A percentile compares a stretch with the other conserved stretches of the same genome.
These are phyloP conservation scores for Saxophila tyrrhenica DNA, from an alignment of 495 filamentous ascomycete genomes.

Conservation along the genomic window DNA sequence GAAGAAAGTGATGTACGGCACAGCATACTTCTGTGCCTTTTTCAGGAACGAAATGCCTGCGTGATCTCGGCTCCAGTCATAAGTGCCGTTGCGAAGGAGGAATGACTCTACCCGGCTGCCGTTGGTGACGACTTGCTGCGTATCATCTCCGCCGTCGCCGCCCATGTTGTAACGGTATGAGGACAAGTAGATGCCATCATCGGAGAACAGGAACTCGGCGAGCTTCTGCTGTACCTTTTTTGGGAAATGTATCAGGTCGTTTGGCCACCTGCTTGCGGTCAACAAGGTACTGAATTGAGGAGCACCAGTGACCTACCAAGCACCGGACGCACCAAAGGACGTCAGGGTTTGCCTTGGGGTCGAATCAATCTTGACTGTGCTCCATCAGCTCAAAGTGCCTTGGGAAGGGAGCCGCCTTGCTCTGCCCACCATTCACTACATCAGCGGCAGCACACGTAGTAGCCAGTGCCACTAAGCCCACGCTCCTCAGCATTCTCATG, in stretches of 20 bases:
- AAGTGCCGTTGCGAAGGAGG: conserved; percentile 13
- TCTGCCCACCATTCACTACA: too few species aligned
- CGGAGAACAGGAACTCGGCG: conserved; percentile 13
- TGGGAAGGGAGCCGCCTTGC: too few species aligned
- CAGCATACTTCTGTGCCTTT: conserved; percentile 5
- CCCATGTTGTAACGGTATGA: conserved; percentile 17
- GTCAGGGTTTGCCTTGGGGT: too few species aligned
- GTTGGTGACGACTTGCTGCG: conserved; percentile 6
- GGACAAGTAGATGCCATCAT: conserved; percentile 10
- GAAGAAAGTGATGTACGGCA: conserved; percentile 17
- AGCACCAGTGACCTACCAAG: too few species aligned
- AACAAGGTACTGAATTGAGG: neutral
- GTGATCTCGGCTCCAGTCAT: conserved; percentile 16
- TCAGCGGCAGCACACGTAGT: too few species aligned
- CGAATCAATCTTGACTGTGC: too few species aligned
- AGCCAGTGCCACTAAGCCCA: too few species aligned
- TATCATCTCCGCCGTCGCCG: conserved; percentile 14
- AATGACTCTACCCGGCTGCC: conserved; percentile 10
- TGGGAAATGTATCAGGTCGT: conserved; percentile 16
- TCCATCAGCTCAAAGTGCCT: too few species aligned
- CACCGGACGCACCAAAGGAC: too few species aligned
- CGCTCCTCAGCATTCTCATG: too few species aligned
- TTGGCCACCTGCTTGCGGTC: conserved; percentile 1
- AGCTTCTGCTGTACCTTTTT: conserved; percentile 1
- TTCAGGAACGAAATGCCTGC: conserved; percentile 14